Evolutionary conservation across 305 asterid species (phyloP).

Genomic region (Stenogyne calaminthoides): DNA sequence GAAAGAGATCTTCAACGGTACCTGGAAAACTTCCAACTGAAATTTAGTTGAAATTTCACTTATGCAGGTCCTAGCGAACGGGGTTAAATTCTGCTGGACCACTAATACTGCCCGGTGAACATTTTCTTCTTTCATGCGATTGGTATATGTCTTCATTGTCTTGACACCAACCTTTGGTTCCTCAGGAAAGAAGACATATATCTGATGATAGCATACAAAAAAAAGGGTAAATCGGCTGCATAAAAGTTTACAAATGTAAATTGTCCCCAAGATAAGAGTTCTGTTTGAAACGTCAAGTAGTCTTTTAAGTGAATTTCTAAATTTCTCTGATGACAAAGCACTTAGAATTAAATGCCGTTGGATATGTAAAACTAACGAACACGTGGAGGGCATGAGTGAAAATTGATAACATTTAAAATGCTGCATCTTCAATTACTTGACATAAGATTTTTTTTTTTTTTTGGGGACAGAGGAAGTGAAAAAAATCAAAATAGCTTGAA

Average conservation of each 20-base stretch:
- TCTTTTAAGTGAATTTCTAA: background rate
- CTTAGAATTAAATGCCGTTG: background rate
- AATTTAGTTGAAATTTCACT: constrained; percentile 78
- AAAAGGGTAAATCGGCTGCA: background rate
- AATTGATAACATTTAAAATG: background rate
- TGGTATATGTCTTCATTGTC: constrained; percentile 72
- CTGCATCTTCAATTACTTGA: background rate
- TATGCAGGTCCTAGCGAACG: constrained; percentile 65
- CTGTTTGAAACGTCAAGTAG: background rate
- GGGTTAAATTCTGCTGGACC: constrained; percentile 83
- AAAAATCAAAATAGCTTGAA: background rate
- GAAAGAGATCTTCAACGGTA: constrained; percentile 41
- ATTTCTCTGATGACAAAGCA: background rate
- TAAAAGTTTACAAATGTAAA: background rate
- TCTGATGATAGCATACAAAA: constrained; percentile 42
- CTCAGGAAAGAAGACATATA: constrained; percentile 83
- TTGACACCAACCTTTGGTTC: constrained; percentile 84
- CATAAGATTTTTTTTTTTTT: background rate
- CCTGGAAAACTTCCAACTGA: constrained; percentile 90
- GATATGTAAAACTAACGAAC: background rate
- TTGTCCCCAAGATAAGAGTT: background rate
- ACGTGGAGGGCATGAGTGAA: background rate
- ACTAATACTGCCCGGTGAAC: constrained; percentile 72
- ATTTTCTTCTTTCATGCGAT: constrained; percentile 76
- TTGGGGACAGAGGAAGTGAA: background rate